Conservation (phyloP, 2,329 filamentous ascomycete genomes). For the Metarhizium brunneum region DNA sequence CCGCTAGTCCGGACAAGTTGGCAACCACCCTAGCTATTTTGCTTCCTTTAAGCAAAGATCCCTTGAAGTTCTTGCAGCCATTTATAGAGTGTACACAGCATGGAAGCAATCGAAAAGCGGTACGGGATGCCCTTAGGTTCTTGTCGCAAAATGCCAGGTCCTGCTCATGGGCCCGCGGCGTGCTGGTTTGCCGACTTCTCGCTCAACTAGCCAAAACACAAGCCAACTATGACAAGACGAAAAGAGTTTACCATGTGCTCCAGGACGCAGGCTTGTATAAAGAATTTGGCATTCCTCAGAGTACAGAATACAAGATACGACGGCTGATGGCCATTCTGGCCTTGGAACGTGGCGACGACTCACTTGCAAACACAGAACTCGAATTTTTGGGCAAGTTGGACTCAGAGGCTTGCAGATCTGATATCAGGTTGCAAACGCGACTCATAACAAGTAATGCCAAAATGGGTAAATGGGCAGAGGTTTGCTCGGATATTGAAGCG, state of each 20-base stretch:
- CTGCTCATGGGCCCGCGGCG: slow-evolving; percentile 9
- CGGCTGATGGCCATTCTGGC: slow-evolving; percentile 17
- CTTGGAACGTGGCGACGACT: slow-evolving; percentile 18
- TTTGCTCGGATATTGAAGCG: slow-evolving; percentile 11
- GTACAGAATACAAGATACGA: slow-evolving; percentile 19
- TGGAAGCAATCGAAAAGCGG: slow-evolving; percentile 2
- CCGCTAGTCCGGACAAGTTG: slow-evolving; percentile 10
- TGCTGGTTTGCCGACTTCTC: slow-evolving; percentile 9
- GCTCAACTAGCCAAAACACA: neutral
- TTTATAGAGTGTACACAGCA: slow-evolving; percentile 5
- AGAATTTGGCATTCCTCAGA: slow-evolving; percentile 7
- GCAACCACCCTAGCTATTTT: slow-evolving; percentile 13
- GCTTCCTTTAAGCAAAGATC: slow-evolving; percentile 13
- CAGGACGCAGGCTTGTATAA: slow-evolving; percentile 19
- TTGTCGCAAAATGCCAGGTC: slow-evolving; percentile 6
- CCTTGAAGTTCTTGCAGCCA: slow-evolving; percentile 9
- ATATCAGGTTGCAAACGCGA: slow-evolving; percentile 18
- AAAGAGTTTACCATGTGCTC: slow-evolving; percentile 18
- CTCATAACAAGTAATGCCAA: slow-evolving; percentile 19
- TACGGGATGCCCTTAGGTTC: slow-evolving; percentile 7
- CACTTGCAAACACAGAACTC: slow-evolving; percentile 17
- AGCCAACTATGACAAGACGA: slow-evolving; percentile 10
- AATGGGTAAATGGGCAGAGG: slow-evolving; percentile 18
- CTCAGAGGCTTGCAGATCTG: slow-evolving; percentile 10
- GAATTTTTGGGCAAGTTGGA: slow-evolving; percentile 12